Conservation (phyloP, 305 asterid genomes). For the Withania somnifera region DNA sequence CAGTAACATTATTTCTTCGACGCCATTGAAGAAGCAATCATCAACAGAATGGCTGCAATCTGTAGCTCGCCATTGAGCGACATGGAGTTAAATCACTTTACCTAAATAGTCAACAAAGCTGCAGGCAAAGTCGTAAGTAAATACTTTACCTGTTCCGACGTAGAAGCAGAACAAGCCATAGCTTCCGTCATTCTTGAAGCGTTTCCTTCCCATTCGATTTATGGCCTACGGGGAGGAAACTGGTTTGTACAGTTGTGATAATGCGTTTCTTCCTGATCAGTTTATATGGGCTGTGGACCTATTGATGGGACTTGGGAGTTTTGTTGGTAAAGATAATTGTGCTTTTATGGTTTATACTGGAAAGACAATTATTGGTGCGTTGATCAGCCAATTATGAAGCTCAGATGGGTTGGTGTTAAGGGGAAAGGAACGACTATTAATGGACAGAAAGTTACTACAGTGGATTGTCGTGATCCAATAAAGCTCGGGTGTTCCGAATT, state of each 20-base stretch:
- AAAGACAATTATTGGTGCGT: background rate
- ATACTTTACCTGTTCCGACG: background rate
- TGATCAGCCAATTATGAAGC: background rate
- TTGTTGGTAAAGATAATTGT: background rate
- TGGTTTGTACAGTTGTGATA: background rate
- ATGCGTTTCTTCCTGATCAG: background rate
- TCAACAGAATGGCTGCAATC: background rate
- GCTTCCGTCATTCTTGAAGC: background rate
- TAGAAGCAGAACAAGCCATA: background rate
- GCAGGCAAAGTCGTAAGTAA: background rate
- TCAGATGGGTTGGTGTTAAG: background rate
- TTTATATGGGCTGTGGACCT: background rate
- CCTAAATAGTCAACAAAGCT: background rate
- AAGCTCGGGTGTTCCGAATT: background rate
- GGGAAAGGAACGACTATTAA: background rate
- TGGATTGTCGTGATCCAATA: background rate
- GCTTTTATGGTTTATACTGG: background rate
- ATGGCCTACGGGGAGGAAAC: background rate
- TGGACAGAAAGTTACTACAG: background rate
- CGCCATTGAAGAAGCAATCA: background rate
- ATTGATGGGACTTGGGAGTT: background rate
- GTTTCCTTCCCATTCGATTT: background rate
- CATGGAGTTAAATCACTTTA: background rate
- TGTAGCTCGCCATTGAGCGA: background rate
- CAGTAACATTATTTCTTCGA: background rate